Evolutionary conservation across 768 basidiomycete genomes (phyloP).

Genomic region (Phaffia tasmanica): DNA sequence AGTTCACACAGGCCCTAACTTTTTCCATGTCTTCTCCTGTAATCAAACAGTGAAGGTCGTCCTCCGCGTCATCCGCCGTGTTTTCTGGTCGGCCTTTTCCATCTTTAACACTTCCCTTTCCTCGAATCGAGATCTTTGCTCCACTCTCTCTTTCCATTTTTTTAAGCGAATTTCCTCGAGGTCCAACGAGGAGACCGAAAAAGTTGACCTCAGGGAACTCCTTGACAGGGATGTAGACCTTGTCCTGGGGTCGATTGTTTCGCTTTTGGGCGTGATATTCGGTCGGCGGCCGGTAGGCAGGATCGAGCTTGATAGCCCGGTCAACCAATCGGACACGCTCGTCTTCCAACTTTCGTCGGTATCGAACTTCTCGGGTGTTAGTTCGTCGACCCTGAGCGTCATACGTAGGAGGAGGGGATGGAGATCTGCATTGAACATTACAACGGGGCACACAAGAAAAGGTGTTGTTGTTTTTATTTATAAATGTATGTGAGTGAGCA

Average conservation of each 20-base stretch:
- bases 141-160: conserved; percentile 98
- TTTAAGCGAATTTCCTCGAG: conserved; percentile 97
- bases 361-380: conserved; percentile 96
- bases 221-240: conserved; percentile 98
- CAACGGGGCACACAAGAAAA: conserved; percentile 12
- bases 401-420: conserved; percentile 94
- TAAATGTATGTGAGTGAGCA: neutral
- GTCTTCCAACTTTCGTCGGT: conserved; percentile 65
- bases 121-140: conserved; percentile 95
- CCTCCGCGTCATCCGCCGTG: conserved; percentile 91
- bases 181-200: conserved; percentile 94
- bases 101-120: conserved; percentile 97
- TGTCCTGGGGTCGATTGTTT: conserved; percentile 84
- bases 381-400: conserved; percentile 95
- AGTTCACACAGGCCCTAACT: conserved; percentile 75
- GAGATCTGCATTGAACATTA: conserved; percentile 49
- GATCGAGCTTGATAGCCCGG: conserved; percentile 92
- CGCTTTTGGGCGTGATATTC: conserved; percentile 94
- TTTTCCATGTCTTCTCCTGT: conserved; percentile 86
- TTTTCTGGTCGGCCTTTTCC: conserved; percentile 93
- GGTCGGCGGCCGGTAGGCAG: conserved; percentile 91
- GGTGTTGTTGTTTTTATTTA: neutral
- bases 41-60: conserved; percentile 96
- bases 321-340: conserved; percentile 81
- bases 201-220: conserved; percentile 99